Base-by-base conservation (phyloP, 768 basidiomycete genomes). In the Tulasnella sp. region DNA sequence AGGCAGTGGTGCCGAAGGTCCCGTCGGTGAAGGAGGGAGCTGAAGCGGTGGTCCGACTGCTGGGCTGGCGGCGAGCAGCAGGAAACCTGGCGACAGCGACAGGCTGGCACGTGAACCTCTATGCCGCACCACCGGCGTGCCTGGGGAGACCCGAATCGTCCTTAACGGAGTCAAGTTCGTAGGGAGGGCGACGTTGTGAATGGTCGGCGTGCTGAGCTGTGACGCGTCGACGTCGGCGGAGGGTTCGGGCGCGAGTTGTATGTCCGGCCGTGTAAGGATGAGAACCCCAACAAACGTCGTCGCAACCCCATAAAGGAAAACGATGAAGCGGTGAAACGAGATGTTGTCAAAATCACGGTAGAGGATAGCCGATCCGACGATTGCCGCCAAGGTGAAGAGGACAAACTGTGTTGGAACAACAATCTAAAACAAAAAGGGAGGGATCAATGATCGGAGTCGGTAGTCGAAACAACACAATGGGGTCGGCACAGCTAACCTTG, bases 391-490 rank as follows among this genome's bases (percentile, higher is more conserved):
- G 35, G 94, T 96, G 86, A 99, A 99, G 77, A 95, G 87, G 40
- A 97, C 95, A 83, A 98, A 99, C 86, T 98, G 96, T 18, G 91
- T 91, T 5, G 96, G 97, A 80, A 99, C 94, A 35, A 98, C 96
- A 74, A 91, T 88, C 93, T 94, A 79, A 32, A 77, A 71, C 37
- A 55, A 77, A 55, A 35, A 79, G 79, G 72, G 78, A 78, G 73
- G 51, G 78, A 11, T 10, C 35, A 37, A 67, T 77, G 55, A 35
- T 29, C 75, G 13, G 15, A 46, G 23, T 16, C 23, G 23, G 35
- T 16, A 13, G 32, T 26, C 73, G 51, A 35, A 40, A 46, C 18
- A 26, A 48, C 23, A n/a, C 44, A 44, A 46, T 29, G 35, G 75
- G 46, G 29, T 26, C 73, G 61, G 29, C 40, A 15, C 67, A 39